Conservation (phyloP, 352 stramenopile species). For the Phytophthora pistaciae region DNA sequence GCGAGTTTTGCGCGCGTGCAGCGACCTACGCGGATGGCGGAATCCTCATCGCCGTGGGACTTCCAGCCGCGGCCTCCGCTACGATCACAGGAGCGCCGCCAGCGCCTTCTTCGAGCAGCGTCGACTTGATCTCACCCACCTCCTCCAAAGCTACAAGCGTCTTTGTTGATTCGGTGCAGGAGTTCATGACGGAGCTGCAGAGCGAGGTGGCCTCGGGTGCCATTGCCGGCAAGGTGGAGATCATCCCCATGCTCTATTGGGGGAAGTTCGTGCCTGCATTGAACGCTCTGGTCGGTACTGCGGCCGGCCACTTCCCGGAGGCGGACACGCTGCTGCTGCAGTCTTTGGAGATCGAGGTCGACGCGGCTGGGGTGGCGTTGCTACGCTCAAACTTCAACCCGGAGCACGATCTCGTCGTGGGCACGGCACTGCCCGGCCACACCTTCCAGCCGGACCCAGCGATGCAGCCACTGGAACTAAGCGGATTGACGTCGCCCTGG, state of each 20-base stretch:
- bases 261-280: conserved; percentile 94
- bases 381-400: conserved; percentile 74
- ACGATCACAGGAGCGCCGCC: conserved; percentile 12
- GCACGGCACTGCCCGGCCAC: conserved; percentile 87
- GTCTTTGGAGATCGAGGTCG: conserved; percentile 89
- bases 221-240: conserved; percentile 35
- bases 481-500: conserved; percentile 92
- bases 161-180: conserved; percentile 47
- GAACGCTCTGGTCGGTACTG: conserved; percentile 89
- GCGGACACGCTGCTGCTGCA: conserved; percentile 77
- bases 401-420: conserved; percentile 86
- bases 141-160: conserved; percentile 20
- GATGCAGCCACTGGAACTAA: conserved; percentile 63
- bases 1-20: conserved; percentile 50
- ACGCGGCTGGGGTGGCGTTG: conserved; percentile 53
- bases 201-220: conserved; percentile 19
- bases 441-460: conserved; percentile 44
- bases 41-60: conserved; percentile 59
- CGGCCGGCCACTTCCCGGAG: conserved; percentile 55
- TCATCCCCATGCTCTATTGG: conserved; percentile 94
- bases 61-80: conserved; percentile 32
- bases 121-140: conserved; percentile 15
- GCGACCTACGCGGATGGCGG: conserved; percentile 49
- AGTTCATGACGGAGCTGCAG: conserved; percentile 45
- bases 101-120: neutral